Evolutionary conservation across 345 rosid genomes (phyloP).

Genomic region (Gossypium herbaceum): DNA sequence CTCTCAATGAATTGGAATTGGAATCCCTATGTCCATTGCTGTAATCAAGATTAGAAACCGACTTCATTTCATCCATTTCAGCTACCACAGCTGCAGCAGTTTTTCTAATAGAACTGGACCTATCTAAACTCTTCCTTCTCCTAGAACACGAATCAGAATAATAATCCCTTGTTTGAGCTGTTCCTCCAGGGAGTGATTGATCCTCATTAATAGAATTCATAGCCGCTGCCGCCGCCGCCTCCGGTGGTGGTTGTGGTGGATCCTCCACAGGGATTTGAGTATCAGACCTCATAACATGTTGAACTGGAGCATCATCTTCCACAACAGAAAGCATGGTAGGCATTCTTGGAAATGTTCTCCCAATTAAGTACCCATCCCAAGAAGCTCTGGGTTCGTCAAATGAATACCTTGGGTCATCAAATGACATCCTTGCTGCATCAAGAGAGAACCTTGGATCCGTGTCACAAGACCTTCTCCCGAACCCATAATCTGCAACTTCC

Average conservation of each 20-base stretch:
- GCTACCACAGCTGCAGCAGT: slow-evolving; percentile 73
- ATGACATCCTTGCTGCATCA: slow-evolving; percentile 49
- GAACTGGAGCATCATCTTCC: slow-evolving; percentile 87
- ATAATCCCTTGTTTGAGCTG: slow-evolving; percentile 83
- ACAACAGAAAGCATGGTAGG: slow-evolving; percentile 87
- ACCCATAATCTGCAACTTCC: slow-evolving; percentile 94
- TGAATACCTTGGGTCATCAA: slow-evolving; percentile 75
- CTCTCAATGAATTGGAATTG: slow-evolving; percentile 68
- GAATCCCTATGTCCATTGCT: slow-evolving; percentile 51
- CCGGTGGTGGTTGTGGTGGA: slow-evolving; percentile 9
- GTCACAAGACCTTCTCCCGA: slow-evolving; percentile 90
- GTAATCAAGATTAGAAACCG: slow-evolving; percentile 50
- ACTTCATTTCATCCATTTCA: slow-evolving; percentile 66
- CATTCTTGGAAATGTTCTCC: slow-evolving; percentile 67
- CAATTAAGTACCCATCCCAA: slow-evolving; percentile 86
- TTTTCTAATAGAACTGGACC: slow-evolving; percentile 72
- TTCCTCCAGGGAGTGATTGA: slow-evolving; percentile 73
- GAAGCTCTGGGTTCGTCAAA: slow-evolving; percentile 97
- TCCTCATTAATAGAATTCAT: slow-evolving; percentile 29
- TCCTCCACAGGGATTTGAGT: slow-evolving; percentile 75
- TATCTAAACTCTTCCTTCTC: slow-evolving; percentile 83
- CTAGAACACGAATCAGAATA: slow-evolving; percentile 74
- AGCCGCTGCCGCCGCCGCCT: no score
- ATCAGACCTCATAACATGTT: slow-evolving; percentile 55
- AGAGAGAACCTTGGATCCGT: slow-evolving; percentile 95